Evolutionary conservation across 1,284 basidiomycete genomes (phyloP).

Genomic region (Ganoderma lucidum): DNA sequence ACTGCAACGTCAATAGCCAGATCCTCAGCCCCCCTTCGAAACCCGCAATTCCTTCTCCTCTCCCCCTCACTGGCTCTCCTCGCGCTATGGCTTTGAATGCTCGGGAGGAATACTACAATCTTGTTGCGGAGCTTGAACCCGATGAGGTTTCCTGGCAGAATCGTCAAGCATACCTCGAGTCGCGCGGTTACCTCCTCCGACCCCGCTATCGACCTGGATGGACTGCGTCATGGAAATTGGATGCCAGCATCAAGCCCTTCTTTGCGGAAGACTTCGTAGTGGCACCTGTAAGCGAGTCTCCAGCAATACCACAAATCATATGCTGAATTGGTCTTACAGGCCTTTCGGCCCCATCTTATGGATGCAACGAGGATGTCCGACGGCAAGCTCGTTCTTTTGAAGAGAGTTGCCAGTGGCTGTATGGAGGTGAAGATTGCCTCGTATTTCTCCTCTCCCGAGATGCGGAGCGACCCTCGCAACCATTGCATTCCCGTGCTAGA

Average conservation of each 20-base stretch:
- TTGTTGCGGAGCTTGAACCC: background rate
- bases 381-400: background rate
- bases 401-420: background rate
- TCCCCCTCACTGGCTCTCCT: background rate
- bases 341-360: background rate
- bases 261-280: background rate
- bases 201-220: slow-evolving; percentile 23
- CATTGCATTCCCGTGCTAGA: background rate
- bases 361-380: background rate
- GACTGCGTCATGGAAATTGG: slow-evolving; percentile 21
- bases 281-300: background rate
- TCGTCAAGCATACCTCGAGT: background rate
- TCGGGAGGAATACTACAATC: background rate
- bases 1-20: background rate
- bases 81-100: background rate
- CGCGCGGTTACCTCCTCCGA: slow-evolving; percentile 23
- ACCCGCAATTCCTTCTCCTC: background rate
- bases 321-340: background rate
- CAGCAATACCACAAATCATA: background rate
- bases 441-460: background rate
- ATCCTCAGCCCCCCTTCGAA: too few species aligned
- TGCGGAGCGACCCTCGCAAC: background rate
- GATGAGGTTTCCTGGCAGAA: background rate
- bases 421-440: slow-evolving; percentile 2
- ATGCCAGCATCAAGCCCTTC: slow-evolving; percentile 16